Evolutionary conservation across 805 yeast species (phyloP).

Genomic region (Barnettozyma californica): DNA sequence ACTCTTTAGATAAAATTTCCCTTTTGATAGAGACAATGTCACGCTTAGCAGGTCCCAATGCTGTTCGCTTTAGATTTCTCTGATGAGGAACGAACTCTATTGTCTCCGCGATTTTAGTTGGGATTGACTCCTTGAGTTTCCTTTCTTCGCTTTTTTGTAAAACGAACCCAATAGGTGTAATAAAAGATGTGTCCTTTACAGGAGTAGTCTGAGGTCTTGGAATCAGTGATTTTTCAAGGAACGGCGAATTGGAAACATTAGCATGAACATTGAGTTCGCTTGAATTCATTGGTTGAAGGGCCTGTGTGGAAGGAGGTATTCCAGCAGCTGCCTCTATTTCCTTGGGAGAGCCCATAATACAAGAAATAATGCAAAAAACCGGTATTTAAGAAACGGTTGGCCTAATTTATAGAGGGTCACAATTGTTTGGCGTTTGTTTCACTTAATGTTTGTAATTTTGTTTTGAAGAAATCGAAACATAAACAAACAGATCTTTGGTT

Average conservation of each 20-base stretch:
- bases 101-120: not conserved
- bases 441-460: not conserved
- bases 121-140: not conserved
- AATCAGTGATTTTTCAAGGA: slow-evolving; percentile 14
- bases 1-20: slow-evolving; percentile 11
- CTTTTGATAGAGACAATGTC: not conserved
- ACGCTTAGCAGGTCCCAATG: not conserved
- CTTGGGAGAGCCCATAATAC: not conserved
- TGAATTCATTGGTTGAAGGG: not conserved
- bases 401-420: not conserved
- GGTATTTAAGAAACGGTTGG: not conserved
- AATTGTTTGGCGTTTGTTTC: not conserved
- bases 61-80: not conserved
- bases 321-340: not conserved
- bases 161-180: slow-evolving; percentile 8
- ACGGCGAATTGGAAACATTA: not conserved
- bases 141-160: not conserved
- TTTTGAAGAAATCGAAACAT: not conserved
- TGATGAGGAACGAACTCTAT: not conserved
- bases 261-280: not conserved
- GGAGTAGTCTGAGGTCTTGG: slow-evolving; percentile 23
- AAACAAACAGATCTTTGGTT: not conserved
- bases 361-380: too few species aligned
- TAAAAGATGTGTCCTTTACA: slow-evolving; percentile 12
- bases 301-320: not conserved